Evolutionary conservation across 192 early-diverging fungal species (phyloP).

Genomic region (Coemansia sp.): DNA sequence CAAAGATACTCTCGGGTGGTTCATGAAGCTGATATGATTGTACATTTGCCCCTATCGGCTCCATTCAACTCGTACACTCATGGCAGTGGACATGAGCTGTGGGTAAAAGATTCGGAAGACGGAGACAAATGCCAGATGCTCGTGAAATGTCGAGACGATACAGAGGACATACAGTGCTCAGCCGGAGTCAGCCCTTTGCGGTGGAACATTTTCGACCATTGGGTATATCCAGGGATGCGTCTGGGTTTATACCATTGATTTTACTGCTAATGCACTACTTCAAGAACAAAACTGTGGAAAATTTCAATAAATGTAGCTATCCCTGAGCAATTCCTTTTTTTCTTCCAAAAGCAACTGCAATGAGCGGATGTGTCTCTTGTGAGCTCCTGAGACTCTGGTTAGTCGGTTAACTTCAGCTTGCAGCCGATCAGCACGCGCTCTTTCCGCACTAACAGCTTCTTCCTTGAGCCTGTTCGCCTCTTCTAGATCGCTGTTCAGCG

Average conservation of each 20-base stretch:
- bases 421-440: slow-evolving; percentile 5
- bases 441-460: neutral
- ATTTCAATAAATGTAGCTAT: neutral
- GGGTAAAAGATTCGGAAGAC: slow-evolving; percentile 13
- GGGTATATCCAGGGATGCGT: slow-evolving; percentile 37
- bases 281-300: neutral
- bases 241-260: slow-evolving; percentile 2
- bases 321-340: slow-evolving; percentile 8
- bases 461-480: neutral
- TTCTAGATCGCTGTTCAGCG: neutral
- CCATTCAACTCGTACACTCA: slow-evolving; percentile 22
- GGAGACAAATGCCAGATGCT: neutral
- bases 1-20: slow-evolving; percentile 17
- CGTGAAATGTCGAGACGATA: slow-evolving; percentile 5
- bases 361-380: slow-evolving; percentile 11
- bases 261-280: slow-evolving; percentile 2
- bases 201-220: slow-evolving; percentile 33
- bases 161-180: slow-evolving; percentile 17
- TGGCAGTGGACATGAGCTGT: slow-evolving; percentile 21
- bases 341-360: slow-evolving; percentile 15
- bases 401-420: slow-evolving; percentile 6
- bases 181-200: slow-evolving; percentile 8
- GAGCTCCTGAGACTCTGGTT: slow-evolving; percentile 8
- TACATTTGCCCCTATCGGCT: slow-evolving; percentile 23
- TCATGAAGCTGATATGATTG: slow-evolving; percentile 29